Percentiles rank a stretch among this genome's conserved stretches.
Conservation (phyloP, 495 filamentous ascomycete species). For the Neurospora sp. region DNA sequence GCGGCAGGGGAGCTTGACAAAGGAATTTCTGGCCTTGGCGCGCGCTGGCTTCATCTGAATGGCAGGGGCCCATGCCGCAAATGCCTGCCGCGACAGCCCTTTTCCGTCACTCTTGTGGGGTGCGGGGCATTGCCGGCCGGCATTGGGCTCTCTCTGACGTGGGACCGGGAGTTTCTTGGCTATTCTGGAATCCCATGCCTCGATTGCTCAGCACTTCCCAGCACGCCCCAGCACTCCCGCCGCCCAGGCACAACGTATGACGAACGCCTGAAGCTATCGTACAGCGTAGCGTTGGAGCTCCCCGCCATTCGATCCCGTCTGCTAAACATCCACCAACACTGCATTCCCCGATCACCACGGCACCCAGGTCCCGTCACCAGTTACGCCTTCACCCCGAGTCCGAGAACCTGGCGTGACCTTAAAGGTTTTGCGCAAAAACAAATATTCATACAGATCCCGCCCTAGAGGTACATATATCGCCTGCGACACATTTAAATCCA, state of each 20-base stretch:
- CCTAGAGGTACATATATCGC: background rate
- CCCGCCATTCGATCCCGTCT: background rate
- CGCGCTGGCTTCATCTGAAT: background rate
- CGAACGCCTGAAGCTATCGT: conserved; percentile 10
- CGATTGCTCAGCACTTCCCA: conserved; percentile 1
- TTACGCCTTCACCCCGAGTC: background rate
- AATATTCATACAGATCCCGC: background rate
- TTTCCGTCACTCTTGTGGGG: background rate
- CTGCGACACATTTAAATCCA: background rate
- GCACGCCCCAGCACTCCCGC: background rate
- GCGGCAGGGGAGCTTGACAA: background rate
- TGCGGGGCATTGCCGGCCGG: background rate
- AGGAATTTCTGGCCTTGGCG: conserved; percentile 14
- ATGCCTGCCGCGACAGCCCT: background rate
- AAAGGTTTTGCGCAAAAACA: background rate
- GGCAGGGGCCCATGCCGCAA: background rate
- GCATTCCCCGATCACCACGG: background rate
- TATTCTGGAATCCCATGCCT: background rate
- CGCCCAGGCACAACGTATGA: conserved; percentile 19
- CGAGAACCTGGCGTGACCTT: background rate
- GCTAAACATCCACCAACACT: background rate
- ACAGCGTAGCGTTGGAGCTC: background rate
- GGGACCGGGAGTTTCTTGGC: conserved; percentile 4
- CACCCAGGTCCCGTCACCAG: background rate
- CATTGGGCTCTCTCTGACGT: background rate